These are phyloP conservation scores for Calonectria ilicicola DNA, from an alignment of 2,329 filamentous ascomycete genomes.

Conservation along the genomic window DNA sequence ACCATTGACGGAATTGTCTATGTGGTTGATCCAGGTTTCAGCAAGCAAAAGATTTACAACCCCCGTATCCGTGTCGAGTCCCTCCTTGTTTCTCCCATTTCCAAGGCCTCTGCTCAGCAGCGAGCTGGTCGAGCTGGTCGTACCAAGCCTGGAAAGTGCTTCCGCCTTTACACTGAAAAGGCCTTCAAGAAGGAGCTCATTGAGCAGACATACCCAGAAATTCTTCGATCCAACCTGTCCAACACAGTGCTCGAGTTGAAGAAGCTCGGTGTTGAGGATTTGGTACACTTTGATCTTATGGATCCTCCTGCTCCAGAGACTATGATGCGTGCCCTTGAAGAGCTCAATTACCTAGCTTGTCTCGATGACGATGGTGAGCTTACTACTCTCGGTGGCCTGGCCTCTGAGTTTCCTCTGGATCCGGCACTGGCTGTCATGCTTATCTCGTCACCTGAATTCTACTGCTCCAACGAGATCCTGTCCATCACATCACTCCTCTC, in stretches of 20 bases:
- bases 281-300: constrained; percentile 99
- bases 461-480: constrained; percentile 97
- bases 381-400: constrained; percentile 85
- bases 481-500: constrained; percentile 95
- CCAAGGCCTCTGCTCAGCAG: constrained; percentile 96
- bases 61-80: constrained; percentile 96
- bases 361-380: constrained; percentile 96
- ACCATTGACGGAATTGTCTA: constrained; percentile 99
- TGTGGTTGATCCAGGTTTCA: constrained; percentile 98
- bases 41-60: constrained; percentile 99
- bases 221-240: constrained; percentile 92
- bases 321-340: constrained; percentile 96
- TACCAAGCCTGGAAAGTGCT: constrained; percentile 98
- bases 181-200: constrained; percentile 99
- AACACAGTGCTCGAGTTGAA: constrained; percentile 97
- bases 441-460: constrained; percentile 96
- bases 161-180: constrained; percentile 93
- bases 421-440: constrained; percentile 97
- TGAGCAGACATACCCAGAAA: constrained; percentile 96
- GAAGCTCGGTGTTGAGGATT: constrained; percentile 94
- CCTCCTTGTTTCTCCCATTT: constrained; percentile 96
- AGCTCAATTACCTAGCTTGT: constrained; percentile 97
- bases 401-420: constrained; percentile 95
- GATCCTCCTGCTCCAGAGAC: constrained; percentile 98
- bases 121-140: constrained; percentile 98